phyloP scores from a whole-genome alignment of 441 rosid species.

The Adansonia madagascariensis region DNA sequence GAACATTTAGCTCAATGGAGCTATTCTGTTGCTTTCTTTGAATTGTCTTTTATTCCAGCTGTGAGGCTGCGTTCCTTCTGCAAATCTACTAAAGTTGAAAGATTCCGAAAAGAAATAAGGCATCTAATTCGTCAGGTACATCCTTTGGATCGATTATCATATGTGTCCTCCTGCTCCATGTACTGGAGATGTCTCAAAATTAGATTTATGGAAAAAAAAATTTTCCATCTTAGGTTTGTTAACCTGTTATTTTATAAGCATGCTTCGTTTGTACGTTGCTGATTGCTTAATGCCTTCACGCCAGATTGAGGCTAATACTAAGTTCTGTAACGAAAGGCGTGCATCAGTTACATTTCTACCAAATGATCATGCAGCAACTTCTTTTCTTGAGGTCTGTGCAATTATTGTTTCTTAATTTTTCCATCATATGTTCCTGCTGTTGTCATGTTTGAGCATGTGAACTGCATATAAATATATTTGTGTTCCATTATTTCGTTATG shows the following conservation, averaged over 20 bases:
- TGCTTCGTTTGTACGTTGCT: neutral
- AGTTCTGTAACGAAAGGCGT: constrained; percentile 68
- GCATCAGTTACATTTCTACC: constrained; percentile 59
- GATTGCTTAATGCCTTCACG: constrained; percentile 20
- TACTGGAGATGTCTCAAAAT: constrained; percentile 3
- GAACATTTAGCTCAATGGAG: constrained; percentile 96
- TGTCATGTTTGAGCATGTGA: neutral
- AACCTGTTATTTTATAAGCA: constrained; percentile 1
- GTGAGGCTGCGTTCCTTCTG: constrained; percentile 72
- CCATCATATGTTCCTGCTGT: neutral
- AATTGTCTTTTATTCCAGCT: constrained; percentile 79
- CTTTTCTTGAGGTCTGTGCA: constrained; percentile 69
- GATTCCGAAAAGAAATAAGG: constrained; percentile 88
- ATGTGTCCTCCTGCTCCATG: neutral
- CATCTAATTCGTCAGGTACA: constrained; percentile 79
- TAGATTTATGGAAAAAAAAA: constrained; percentile 3
- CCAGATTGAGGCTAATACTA: constrained; percentile 73
- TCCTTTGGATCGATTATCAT: constrained; percentile 8
- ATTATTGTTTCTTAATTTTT: neutral
- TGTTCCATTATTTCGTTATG: neutral
- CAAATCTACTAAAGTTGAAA: constrained; percentile 81
- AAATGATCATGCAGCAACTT: constrained; percentile 67
- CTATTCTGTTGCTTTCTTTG: constrained; percentile 79
- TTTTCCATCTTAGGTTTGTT: neutral
- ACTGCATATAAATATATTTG: neutral